phyloP scores from a whole-genome alignment of 768 basidiomycete species.

The Leucosporidium creatinivorum region DNA sequence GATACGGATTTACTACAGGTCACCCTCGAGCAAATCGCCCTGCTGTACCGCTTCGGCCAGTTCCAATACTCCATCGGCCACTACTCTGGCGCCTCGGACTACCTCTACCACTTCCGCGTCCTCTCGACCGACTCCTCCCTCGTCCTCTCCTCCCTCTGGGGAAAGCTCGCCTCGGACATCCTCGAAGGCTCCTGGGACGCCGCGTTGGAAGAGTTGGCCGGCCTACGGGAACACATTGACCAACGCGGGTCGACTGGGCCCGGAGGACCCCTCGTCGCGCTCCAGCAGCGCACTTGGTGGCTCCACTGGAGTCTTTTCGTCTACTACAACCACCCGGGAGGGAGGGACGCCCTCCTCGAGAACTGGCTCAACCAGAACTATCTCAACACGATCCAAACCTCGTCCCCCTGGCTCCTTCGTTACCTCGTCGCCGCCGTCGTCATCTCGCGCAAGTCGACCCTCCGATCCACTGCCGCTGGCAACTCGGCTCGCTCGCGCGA shows the following conservation, averaged over 20 bases:
- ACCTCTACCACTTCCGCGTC: conserved; percentile 96
- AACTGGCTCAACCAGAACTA: conserved; percentile 94
- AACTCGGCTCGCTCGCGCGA: conserved; percentile 29
- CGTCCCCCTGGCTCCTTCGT: conserved; percentile 86
- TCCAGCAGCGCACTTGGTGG: conserved; percentile 93
- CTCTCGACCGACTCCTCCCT: conserved; percentile 88
- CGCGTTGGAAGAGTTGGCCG: conserved; percentile 91
- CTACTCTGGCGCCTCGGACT: conserved; percentile 93
- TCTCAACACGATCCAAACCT: conserved; percentile 96
- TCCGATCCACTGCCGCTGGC: conserved; percentile 40
- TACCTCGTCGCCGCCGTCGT: conserved; percentile 91
- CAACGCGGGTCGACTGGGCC: conserved; percentile 48
- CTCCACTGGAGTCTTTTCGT: conserved; percentile 98
- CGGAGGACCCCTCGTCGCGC: conserved; percentile 60
- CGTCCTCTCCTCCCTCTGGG: conserved; percentile 96
- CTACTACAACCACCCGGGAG: conserved; percentile 92
- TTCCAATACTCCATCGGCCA: conserved; percentile 99
- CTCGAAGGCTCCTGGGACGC: conserved; percentile 89
- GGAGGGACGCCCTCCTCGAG: conserved; percentile 84
- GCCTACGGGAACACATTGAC: conserved; percentile 87
- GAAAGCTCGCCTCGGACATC: conserved; percentile 94
- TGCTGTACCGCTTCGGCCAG: conserved; percentile 94
- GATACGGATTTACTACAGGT: conserved; percentile 52
- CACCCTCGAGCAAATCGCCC: conserved; percentile 87
- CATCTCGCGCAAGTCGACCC: conserved; percentile 70